Base-by-base conservation (phyloP, 2,329 filamentous ascomycete species). In the Pleomassaria siparia region DNA sequence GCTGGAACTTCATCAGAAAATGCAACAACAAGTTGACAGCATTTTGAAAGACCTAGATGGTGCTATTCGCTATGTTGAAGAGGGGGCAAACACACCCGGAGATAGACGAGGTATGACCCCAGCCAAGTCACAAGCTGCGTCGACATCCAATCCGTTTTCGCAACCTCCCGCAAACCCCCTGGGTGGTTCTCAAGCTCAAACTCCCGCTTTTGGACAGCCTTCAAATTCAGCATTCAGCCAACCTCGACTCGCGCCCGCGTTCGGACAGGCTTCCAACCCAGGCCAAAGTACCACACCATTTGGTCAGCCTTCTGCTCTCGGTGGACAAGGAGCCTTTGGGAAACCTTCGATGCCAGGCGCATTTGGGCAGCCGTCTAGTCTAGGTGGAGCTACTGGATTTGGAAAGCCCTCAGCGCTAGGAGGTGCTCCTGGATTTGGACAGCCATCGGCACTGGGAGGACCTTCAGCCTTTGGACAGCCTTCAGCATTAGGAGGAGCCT, bases 21-120 rank as follows among this genome's bases (percentile, higher is more conserved):
- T 69, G 59, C 83, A 87, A 3, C 77, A 85, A 48, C 89, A 94
- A 66, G 89, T 91, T 43, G 80, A 88, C 50, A 80, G 76, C n/a
- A 84, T 86, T 1, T 64, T 89, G 1, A 80, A 76, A 50, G 86
- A 95, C 59, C 68, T 88, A 9, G 79, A 86, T 50, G 88, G 85
- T 2, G 91, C 91, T 12, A 59, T 69, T 37, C 62, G 58, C 21
- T 72, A 72, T 43, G 49, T 72, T 18, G 59, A 64, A 52, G 69
- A 66, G 32, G 70, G 69, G 33, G 60, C 58, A 36, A 63, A 71
- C 35, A 45, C 66, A 6, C 67, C 66, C 32, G 63, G 62, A 2
- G 71, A 72, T 43, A 56, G 68, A 22, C 51, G 64, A 8, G 67
- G 70, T 22, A 62, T 69, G 11, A 54, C 58, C 9, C 53, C 60